Percentiles rank a stretch among this genome's conserved stretches.
These are phyloP conservation scores for Crithidia thermophila DNA, from an alignment of 208 protist species.

Conservation along the genomic window DNA sequence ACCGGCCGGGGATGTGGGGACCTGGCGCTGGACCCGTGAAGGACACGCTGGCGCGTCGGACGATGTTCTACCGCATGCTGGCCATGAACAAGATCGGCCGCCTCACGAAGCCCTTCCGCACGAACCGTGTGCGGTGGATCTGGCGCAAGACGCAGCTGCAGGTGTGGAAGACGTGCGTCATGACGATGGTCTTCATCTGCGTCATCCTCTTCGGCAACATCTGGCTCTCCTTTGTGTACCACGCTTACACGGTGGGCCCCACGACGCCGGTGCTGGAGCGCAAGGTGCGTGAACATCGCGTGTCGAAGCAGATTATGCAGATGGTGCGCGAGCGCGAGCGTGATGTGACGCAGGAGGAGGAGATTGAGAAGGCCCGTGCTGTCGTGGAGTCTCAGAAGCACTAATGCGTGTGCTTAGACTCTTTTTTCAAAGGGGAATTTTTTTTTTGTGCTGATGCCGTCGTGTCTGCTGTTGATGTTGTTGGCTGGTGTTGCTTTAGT, in stretches of 20 bases:
- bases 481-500: neutral
- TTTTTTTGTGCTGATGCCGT: neutral
- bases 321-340: slow-evolving; percentile 91
- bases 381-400: slow-evolving; percentile 72
- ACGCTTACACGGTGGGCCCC: slow-evolving; percentile 88
- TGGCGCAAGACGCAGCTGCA: slow-evolving; percentile 89
- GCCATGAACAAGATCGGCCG: slow-evolving; percentile 86
- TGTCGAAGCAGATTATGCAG: slow-evolving; percentile 91
- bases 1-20: slow-evolving; percentile 88
- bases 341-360: slow-evolving; percentile 68
- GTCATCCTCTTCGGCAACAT: slow-evolving; percentile 82
- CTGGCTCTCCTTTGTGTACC: slow-evolving; percentile 88
- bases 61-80: slow-evolving; percentile 87
- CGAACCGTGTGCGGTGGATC: slow-evolving; percentile 76
- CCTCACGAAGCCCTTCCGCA: slow-evolving; percentile 86
- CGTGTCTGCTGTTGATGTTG: neutral
- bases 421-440: too few relatives aligned
- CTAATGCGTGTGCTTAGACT: neutral
- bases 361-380: slow-evolving; percentile 55
- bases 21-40: slow-evolving; percentile 78
- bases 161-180: slow-evolving; percentile 87
- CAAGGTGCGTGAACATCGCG: slow-evolving; percentile 90
- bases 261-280: slow-evolving; percentile 87
- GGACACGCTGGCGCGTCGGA: slow-evolving; percentile 82
- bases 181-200: slow-evolving; percentile 86